Base-by-base conservation (phyloP, 306 rosid species). In the Comarum palustre region DNA sequence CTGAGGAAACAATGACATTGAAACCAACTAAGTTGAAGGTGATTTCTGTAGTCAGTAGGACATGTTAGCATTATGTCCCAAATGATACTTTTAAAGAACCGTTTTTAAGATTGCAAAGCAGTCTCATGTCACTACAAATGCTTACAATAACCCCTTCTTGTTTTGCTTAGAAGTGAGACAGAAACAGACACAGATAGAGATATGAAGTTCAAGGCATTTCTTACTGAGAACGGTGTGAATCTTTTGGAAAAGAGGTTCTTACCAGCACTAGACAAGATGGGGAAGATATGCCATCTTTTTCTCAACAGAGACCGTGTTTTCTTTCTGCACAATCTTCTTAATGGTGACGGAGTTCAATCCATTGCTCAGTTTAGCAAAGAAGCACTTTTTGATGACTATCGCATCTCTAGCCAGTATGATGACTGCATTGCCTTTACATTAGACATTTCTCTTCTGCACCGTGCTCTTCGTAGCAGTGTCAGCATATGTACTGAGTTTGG, bases 261-360 rank as follows among this genome's bases (percentile, higher is more conserved):
- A 22, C 97, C 92, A 17, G 89, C 97, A 5, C 84, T 94, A 2
- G 97, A 94, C 48, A 94, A 85, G 80, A 85, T 85, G 81, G 91
- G 95, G 0, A 91, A 89, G 78, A 55, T 72, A 20, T 94, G 95
- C 80, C 95, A 88, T 66, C 80, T 94, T 50, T 88, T 81, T 80
- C 84, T 94, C 69, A 91, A 97, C 2, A 81, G 79, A 50, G 96
- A 92, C 69, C 92, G 87, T 78, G 85, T 89, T 25, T 77, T 88
- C 66, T 91, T 94, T 88, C 91, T 94, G 79, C 97, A 94, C 79
- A 91, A 94, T 75, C 97, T 94, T 62, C 98, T 91, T 73, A 91
- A 87, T 66, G 92, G 91, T 19, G 90, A 87, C 34, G 97, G 96
- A 66, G 69, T 94, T 69, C 98, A 91, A 67, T 94, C 96, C 67